These are phyloP conservation scores for Nitzschia palea DNA, from an alignment of 108 stramenopile genomes.

Conservation along the genomic window DNA sequence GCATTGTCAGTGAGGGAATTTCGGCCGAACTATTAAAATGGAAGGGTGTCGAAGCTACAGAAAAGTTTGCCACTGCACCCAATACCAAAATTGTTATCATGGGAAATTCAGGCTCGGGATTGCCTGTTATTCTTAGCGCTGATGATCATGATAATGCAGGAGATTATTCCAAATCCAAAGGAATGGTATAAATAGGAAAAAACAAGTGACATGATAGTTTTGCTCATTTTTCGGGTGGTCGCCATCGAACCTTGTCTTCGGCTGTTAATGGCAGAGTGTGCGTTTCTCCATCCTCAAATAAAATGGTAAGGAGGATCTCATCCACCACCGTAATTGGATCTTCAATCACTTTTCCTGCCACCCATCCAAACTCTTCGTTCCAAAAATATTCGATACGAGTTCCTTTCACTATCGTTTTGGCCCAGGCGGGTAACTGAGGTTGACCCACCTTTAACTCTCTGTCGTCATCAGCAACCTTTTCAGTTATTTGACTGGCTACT, in stretches of 20 bases:
- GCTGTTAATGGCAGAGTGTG: constrained; percentile 69
- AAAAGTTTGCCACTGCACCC: constrained; percentile 36
- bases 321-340: constrained; percentile 72
- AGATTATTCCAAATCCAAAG: no score
- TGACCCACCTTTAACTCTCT: constrained; percentile 77
- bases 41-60: constrained; percentile 62
- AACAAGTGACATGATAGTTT: background rate
- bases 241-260: constrained; percentile 86
- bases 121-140: constrained; percentile 47
- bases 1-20: constrained; percentile 45
- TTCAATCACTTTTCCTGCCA: constrained; percentile 63
- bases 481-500: constrained; percentile 57
- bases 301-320: constrained; percentile 70
- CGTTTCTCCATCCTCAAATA: constrained; percentile 74
- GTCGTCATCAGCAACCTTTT: constrained; percentile 45
- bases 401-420: constrained; percentile 62
- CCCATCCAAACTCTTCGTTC: constrained; percentile 83
- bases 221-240: constrained; percentile 40
- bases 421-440: constrained; percentile 72
- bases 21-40: constrained; percentile 37
- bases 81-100: constrained; percentile 57
- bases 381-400: constrained; percentile 75
- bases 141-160: background rate
- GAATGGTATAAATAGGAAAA: background rate
- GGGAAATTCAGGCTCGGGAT: constrained; percentile 38